Evolutionary conservation across 768 basidiomycete genomes (phyloP), one percentile per base, ranked within the genome.

Genomic region (Cyathus striatus): DNA sequence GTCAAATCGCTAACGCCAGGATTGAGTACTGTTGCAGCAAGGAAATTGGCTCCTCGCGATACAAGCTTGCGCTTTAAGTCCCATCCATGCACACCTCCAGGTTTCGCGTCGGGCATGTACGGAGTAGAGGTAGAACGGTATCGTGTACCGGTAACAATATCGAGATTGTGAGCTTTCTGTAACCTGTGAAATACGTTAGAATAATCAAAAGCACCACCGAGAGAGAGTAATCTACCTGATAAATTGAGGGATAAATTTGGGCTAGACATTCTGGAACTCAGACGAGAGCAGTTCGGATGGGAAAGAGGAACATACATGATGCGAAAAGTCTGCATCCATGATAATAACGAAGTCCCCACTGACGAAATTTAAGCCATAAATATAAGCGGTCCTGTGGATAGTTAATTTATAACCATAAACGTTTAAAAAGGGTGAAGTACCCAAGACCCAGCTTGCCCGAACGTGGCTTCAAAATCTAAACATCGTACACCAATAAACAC

Each of bases 311-410:
- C 86, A 35, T 65, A 91, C 91, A 52, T 95, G 92, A 56, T 95
- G 92, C 4, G 90, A 93, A 63, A 95, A 93, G 66, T 95, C 92
- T 40, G 92, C 92, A 54, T 95, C 92, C 92, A 95, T 95, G 59
- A 95, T 94, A 57, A 94, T 89, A 17, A 93, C 90, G 65, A 93
- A 95, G 63, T 90, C 89, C 6, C 92, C 92, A 0, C 83, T 83
- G 52, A 85, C 86, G 62, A 88, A 94, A 52, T 90, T 83, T 38
- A 95, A 70, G 10, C 92, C 92, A 57, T 95, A 87, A 26, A 94
- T 87, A 58, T 95, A 95, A 24, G 92, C 92, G 17, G 92, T 93
- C 43, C 90, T 92, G 48, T 66, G 35, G 22, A 40, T 39, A 32
- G 30, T 43, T 46, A 40, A 43, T 17, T 38, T 32, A 21, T 22